phyloP scores from a whole-genome alignment of 108 stramenopile genomes.

The Nitzschia inconspicua region DNA sequence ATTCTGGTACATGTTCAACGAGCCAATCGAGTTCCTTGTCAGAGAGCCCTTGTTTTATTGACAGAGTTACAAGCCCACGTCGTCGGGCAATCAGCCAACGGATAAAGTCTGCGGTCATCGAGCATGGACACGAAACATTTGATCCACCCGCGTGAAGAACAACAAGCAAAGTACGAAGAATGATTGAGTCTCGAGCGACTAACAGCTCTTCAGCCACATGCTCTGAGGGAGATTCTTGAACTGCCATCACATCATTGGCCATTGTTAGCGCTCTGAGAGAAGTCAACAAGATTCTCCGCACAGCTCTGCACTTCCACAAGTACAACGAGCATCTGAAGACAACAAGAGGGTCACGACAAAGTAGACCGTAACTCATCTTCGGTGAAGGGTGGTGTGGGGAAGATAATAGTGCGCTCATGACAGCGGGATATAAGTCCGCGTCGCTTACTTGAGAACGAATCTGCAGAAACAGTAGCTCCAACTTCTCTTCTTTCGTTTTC shows the following conservation, averaged over 20 bases:
- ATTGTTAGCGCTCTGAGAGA: constrained; percentile 38
- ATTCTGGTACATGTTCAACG: constrained; percentile 66
- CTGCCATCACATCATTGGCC: constrained; percentile 43
- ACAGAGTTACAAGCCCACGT: constrained; percentile 50
- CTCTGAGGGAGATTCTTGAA: constrained; percentile 11
- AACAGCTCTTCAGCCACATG: constrained; percentile 41
- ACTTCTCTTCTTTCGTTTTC: constrained; percentile 30
- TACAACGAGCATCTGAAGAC: constrained; percentile 51
- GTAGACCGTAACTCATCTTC: constrained; percentile 35
- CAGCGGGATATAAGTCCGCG: constrained; percentile 32
- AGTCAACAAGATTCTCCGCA: constrained; percentile 49
- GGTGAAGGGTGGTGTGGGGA: constrained; percentile 36
- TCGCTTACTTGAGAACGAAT: constrained; percentile 26
- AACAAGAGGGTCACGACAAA: constrained; percentile 65
- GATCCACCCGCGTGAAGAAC: constrained; percentile 20
- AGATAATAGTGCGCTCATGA: constrained; percentile 45
- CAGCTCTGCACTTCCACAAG: constrained; percentile 49
- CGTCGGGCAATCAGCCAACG: constrained; percentile 36
- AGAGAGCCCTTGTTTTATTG: constrained; percentile 60
- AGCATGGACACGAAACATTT: constrained; percentile 20
- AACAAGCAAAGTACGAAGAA: constrained; percentile 54
- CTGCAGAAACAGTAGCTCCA: constrained; percentile 47
- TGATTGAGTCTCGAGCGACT: constrained; percentile 44
- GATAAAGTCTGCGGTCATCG: constrained; percentile 44
- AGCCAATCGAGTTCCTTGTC: constrained; percentile 58